Base-by-base conservation (phyloP, 345 rosid genomes). In the Salix exigua region DNA sequence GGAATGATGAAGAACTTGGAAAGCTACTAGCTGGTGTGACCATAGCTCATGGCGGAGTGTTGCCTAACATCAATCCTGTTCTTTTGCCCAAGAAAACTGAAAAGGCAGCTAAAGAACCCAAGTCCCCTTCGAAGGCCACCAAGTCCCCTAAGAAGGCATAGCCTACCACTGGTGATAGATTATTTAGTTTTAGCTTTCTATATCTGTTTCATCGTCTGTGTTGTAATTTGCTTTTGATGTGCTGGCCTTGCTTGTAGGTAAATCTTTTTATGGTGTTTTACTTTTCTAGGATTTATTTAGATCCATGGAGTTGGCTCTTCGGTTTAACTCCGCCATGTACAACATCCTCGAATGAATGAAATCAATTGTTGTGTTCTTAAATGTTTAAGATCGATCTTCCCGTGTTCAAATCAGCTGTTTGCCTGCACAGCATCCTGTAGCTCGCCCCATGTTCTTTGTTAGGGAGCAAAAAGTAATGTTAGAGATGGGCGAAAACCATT, bases 11-110 rank as follows among this genome's bases (percentile, higher is more conserved):
- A 21, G 87, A 84, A 50, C 81, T 84, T 1, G 85, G 87, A 10
- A 84, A 84, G 75, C 68, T 84, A n/a, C 81, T 84, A 3, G 85
- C 85, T 0, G 87, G 87, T 11, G 87, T 84, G 19, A 84, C 87
- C 26, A 84, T 84, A 13, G 87, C 87, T 26, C 85, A 84, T 31
- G 87, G 87, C 21, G 87, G 87, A 4, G 87, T 84, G 16, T 71
- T 84, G 11, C 85, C 85, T 1, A 84, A 82, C 79, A 84, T 84
- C 71, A 84, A 84, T 68, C 85, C 87, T 7, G 74, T 82, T 35
- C 85, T 84, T 21, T 78, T 84, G 65, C 87, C 87, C 0, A 84
- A 84, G 79, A 84, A 84, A 65, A 19, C 87, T 1, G 84, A 84
- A 33, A 82, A 80, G 68, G 73, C 75, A 7, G 28, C 64, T 11